phyloP scores from a whole-genome alignment of 1,284 basidiomycete species.

The Tilletia caries region DNA sequence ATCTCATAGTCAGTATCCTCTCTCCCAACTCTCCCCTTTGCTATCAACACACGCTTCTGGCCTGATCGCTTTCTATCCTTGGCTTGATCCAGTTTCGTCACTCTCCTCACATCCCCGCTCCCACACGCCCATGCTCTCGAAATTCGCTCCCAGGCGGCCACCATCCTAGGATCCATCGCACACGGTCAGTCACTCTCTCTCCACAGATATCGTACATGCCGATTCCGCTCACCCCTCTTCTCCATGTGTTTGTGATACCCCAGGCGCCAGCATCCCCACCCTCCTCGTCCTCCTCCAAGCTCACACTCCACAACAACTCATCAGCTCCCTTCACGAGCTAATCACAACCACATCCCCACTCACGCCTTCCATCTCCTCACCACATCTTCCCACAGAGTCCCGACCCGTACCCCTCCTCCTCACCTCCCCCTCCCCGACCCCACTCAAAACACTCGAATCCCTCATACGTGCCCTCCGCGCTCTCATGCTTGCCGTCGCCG shows the following conservation, averaged over 20 bases:
- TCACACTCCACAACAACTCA: slow-evolving; percentile 16
- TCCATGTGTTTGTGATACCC: too few species aligned
- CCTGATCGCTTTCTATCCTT: too few species aligned
- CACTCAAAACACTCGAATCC: slow-evolving; percentile 27
- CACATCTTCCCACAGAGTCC: slow-evolving; percentile 9
- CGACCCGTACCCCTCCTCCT: neutral
- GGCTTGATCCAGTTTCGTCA: slow-evolving; percentile 6
- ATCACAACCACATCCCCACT: neutral
- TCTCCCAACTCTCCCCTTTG: too few species aligned
- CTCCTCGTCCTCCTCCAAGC: neutral
- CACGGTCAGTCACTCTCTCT: slow-evolving; percentile 23
- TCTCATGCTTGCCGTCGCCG: slow-evolving; percentile 38
- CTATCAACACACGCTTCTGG: too few species aligned
- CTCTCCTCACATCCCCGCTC: slow-evolving; percentile 13
- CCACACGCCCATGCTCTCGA: slow-evolving; percentile 15
- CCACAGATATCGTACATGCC: too few species aligned
- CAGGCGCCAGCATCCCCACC: too few species aligned
- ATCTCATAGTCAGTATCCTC: slow-evolving; percentile 31
- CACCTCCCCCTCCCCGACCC: neutral
- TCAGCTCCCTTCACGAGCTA: slow-evolving; percentile 14
- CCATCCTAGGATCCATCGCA: slow-evolving; percentile 29
- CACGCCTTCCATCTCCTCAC: neutral
- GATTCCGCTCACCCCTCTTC: too few species aligned
- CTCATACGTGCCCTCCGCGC: slow-evolving; percentile 36
- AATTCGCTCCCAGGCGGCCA: slow-evolving; percentile 21